Percentiles rank a stretch among this genome's conserved stretches.
Conservation (phyloP, 2,329 filamentous ascomycete genomes). For the Akanthomyces uredinophilus region DNA sequence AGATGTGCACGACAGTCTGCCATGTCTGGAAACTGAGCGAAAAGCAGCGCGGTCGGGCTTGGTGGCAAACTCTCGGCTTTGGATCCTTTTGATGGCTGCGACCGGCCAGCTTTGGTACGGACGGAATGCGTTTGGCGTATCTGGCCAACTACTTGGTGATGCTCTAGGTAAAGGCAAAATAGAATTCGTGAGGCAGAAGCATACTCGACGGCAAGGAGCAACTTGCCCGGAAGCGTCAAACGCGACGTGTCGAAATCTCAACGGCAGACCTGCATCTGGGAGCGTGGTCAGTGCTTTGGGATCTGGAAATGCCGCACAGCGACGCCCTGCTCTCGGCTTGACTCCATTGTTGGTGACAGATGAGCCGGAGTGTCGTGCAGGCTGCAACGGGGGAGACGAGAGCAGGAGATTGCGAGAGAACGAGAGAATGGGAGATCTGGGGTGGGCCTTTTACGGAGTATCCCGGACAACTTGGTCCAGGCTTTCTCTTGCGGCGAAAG, state of each 20-base stretch:
- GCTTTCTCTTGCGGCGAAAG: neutral
- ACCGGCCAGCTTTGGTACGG: neutral
- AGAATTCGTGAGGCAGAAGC: too few species aligned
- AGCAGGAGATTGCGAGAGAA: neutral
- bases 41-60: neutral
- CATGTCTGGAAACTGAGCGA: neutral
- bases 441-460: neutral
- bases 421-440: neutral
- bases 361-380: neutral
- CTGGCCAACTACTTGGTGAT: neutral
- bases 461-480: neutral
- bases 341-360: neutral
- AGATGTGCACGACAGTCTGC: neutral
- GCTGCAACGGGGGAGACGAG: neutral
- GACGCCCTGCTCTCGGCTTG: neutral
- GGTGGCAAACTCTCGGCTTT: neutral
- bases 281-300: neutral
- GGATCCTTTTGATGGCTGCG: neutral
- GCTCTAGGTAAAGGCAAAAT: neutral
- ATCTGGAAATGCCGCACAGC: slow-evolving; percentile 2
- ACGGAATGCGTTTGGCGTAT: neutral
- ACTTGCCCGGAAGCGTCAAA: too few species aligned
- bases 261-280: neutral
- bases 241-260: neutral
- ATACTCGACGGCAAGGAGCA: too few species aligned